Evolutionary conservation across 768 basidiomycete species (phyloP).

Genomic region (Clathrus columnatus): DNA sequence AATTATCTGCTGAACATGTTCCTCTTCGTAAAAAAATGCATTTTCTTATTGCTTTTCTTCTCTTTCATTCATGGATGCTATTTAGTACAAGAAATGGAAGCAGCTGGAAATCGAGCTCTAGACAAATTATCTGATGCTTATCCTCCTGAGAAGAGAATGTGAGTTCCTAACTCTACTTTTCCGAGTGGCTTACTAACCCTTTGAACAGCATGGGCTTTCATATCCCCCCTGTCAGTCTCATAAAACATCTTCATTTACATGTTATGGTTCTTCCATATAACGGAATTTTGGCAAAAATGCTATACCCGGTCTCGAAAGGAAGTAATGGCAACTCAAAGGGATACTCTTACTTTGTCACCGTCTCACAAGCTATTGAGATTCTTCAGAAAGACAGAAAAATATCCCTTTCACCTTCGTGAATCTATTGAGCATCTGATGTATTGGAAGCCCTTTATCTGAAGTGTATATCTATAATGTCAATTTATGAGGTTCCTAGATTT

Average conservation of each 20-base stretch:
- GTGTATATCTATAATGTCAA: too few relatives aligned
- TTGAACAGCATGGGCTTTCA: constrained; percentile 64
- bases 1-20: constrained; percentile 36
- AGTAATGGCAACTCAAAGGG: constrained; percentile 45
- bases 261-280: constrained; percentile 61
- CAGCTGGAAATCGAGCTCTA: constrained; percentile 44
- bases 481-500: too few relatives aligned
- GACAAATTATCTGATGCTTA: constrained; percentile 35
- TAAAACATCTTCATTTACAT: constrained; percentile 69
- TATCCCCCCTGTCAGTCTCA: constrained; percentile 68
- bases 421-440: too few relatives aligned
- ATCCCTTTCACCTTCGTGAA: constrained; percentile 39
- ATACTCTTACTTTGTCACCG: constrained; percentile 63
- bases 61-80: background rate
- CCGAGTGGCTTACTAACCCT: background rate
- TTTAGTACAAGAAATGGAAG: constrained; percentile 39
- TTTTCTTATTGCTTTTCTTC: constrained; percentile 6
- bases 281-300: constrained; percentile 26
- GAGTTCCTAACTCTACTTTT: background rate
- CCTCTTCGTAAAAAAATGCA: constrained; percentile 41
- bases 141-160: constrained; percentile 38
- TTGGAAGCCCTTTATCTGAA: too few relatives aligned
- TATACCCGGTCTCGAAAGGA: constrained; percentile 42
- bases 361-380: constrained; percentile 51
- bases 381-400: constrained; percentile 46